phyloP scores from a whole-genome alignment of 345 rosid genomes.

The Syzygium aqueum region DNA sequence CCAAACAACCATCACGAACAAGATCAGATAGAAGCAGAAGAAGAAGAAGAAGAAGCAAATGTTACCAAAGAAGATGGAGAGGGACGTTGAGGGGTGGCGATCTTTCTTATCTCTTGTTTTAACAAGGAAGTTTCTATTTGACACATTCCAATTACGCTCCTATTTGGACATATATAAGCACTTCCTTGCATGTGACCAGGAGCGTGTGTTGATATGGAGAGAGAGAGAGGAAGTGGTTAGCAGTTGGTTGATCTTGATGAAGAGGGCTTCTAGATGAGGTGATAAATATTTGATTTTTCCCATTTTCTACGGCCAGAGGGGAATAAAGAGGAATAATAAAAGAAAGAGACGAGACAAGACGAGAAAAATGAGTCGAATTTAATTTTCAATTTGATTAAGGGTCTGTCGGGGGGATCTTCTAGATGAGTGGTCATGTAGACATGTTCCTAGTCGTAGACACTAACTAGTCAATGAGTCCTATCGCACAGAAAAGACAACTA shows the following conservation, averaged over 20 bases:
- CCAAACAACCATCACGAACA: background rate
- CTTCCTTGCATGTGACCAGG: background rate
- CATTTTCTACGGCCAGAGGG: too few relatives aligned
- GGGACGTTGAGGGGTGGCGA: background rate
- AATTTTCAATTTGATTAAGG: background rate
- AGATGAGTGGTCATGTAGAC: background rate
- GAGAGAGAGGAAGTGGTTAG: background rate
- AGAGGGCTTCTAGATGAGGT: background rate
- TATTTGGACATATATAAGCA: background rate
- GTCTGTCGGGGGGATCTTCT: background rate
- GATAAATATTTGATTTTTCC: background rate
- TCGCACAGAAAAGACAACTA: background rate
- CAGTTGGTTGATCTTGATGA: background rate
- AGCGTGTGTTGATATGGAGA: background rate
- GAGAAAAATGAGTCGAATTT: background rate
- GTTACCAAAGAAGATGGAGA: background rate
- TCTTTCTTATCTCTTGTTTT: background rate
- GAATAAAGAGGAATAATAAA: background rate
- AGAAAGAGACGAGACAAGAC: background rate
- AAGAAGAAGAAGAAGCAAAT: background rate
- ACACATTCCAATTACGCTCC: background rate
- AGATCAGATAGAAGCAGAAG: background rate
- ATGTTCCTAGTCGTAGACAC: background rate
- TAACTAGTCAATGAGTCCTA: background rate
- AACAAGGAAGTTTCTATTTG: background rate